Evolutionary conservation across 805 yeast genomes (phyloP), one percentile per base, ranked within the genome.

Genomic region (Candida yuanshanica): DNA sequence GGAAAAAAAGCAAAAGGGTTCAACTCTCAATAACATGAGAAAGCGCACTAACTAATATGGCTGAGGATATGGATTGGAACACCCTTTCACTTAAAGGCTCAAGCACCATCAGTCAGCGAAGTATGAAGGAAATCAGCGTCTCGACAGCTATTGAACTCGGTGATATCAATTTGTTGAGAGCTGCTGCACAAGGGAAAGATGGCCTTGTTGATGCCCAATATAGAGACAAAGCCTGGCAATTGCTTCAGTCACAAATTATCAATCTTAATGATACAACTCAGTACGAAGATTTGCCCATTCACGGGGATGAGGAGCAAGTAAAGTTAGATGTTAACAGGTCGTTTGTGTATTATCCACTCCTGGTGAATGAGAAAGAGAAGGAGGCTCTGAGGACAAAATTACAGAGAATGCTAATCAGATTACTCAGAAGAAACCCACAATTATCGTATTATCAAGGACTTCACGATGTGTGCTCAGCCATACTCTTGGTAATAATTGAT

Each of bases 401-500:
- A 7, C 44, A 51, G 6, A 58, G 58, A 5, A 47, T 81, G 12
- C 72, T 87, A 4, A 60, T 74, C 12, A 65, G 66, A 16, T 66
- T 88, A 2, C 65, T 93, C 12, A 63, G 87, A 31, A 70, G 68
- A 13, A 65, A 81, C 49, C 90, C 90, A 0, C 53, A 60, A 4
- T 64, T 90, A 33, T 68, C 77, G 44, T 91, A 91, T 60, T 91
- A 89, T 59, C 99, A 91, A 62, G 99, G 99, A 0, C 87, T 74
- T 59, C 98, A 91, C 60, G 98, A 93, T 53, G 68, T 93, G 17
- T 89, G 87, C 2, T 71, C 85, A 27, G 71, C 84, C 5, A 66
- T 85, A 7, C 63, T 84, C 5, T 56, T 82, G 14, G 75, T 82
- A 1, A 76, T 79, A 10, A 50, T 56, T 18, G 64, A 59, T 4